phyloP scores from a whole-genome alignment of 2,329 filamentous ascomycete species.

The Fusarium sp. region DNA sequence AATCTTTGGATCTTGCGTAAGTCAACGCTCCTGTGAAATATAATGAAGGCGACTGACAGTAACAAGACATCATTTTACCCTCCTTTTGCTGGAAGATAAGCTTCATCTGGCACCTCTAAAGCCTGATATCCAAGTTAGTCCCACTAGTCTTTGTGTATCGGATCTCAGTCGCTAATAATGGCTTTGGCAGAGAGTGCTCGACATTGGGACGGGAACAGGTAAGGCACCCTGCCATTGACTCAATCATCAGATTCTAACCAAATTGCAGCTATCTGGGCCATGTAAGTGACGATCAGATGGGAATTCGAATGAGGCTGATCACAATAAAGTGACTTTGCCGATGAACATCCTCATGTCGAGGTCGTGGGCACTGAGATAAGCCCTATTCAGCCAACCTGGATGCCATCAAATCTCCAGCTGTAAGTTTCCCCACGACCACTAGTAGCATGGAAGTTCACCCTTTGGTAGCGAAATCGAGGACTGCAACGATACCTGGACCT shows the following conservation, averaged over 20 bases:
- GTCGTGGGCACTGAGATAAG: constrained; percentile 22
- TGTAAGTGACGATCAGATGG: neutral
- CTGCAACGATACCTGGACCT: constrained; percentile 6
- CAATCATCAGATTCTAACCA: neutral
- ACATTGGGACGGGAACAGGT: constrained; percentile 16
- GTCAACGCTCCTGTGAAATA: neutral
- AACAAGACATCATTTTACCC: constrained; percentile 4
- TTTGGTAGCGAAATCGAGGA: neutral
- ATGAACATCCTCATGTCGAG: constrained; percentile 13
- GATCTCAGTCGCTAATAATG: neutral
- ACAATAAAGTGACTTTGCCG: constrained; percentile 10
- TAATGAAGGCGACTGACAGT: neutral
- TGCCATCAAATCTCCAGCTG: constrained; percentile 9
- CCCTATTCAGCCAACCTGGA: constrained; percentile 16
- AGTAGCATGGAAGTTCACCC: neutral
- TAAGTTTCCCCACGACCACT: neutral
- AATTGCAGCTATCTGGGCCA: constrained; percentile 7
- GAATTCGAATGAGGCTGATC: rapidly evolving
- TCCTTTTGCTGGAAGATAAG: neutral
- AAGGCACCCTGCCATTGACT: rapidly evolving
- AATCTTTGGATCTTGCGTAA: constrained; percentile 12
- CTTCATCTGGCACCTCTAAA: neutral
- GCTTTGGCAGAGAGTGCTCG: neutral
- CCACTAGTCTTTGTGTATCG: too few relatives aligned
- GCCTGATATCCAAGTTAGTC: neutral